Evolutionary conservation across 73 alveolate species (phyloP).

Genomic region (Tetrahymena malaccensis): DNA sequence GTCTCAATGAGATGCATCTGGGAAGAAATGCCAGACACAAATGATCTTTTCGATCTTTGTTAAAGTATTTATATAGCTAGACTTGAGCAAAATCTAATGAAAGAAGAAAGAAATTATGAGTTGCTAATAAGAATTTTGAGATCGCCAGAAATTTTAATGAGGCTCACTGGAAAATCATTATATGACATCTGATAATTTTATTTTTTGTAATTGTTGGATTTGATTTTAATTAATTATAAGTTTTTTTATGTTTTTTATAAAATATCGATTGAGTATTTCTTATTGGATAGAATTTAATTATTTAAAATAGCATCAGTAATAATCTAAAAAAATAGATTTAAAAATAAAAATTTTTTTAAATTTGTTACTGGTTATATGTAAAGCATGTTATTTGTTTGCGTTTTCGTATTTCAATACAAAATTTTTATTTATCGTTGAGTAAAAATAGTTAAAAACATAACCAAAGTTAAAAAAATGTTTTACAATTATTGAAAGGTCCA

Average conservation of each 20-base stretch:
- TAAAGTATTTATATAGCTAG: conserved; percentile 57
- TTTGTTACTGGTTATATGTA: no score
- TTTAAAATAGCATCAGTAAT: not conserved
- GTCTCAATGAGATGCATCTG: conserved; percentile 49
- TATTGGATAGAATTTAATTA: no score
- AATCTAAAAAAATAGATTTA: no score
- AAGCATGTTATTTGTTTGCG: no score
- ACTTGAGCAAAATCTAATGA: conserved; percentile 44
- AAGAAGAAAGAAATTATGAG: conserved; percentile 54
- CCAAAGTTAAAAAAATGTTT: not conserved
- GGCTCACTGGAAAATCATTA: conserved; percentile 45
- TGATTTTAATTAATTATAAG: not conserved
- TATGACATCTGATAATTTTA: not conserved
- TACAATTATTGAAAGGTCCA: no score
- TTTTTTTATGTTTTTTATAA: no score
- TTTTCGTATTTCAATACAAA: no score
- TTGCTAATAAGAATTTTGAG: conserved; percentile 49
- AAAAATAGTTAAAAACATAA: no score
- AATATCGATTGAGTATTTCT: not conserved
- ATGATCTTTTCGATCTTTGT: conserved; percentile 52
- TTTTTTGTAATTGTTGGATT: not conserved
- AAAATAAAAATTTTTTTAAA: no score
- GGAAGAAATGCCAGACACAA: conserved; percentile 58
- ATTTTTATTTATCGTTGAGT: no score
- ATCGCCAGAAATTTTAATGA: conserved; percentile 53